phyloP scores from a whole-genome alignment of 306 rosid species.

The Ormosia semicastrata region DNA sequence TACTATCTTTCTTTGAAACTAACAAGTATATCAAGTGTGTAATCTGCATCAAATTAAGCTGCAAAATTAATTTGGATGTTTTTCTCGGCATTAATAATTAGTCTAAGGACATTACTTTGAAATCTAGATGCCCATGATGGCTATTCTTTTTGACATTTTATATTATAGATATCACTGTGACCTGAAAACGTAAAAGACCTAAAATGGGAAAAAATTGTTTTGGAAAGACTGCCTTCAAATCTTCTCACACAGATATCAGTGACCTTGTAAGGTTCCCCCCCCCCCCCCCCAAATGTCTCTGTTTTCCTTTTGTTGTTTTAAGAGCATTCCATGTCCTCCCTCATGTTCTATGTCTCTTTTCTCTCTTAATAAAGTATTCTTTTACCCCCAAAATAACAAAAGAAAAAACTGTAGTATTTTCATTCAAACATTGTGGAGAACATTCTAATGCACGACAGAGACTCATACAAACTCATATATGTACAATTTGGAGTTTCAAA shows the following conservation, averaged over 20 bases:
- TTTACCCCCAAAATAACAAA: not conserved
- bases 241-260: conserved; percentile 1
- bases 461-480: conserved; percentile 3
- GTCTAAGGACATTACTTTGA: conserved; percentile 10
- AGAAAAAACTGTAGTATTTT: not conserved
- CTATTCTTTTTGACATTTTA: not conserved
- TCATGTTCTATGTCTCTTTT: not conserved
- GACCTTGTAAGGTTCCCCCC: not conserved
- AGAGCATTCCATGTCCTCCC: not conserved
- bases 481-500: conserved; percentile 32
- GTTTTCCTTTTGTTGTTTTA: not conserved
- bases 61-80: conserved; percentile 15
- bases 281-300: not conserved
- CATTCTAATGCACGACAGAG: not conserved
- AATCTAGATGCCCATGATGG: conserved; percentile 6
- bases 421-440: not conserved
- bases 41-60: not conserved
- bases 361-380: not conserved
- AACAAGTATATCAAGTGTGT: not conserved
- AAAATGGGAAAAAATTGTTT: not conserved
- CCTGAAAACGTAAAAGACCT: not conserved
- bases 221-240: not conserved
- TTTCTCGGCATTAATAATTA: not conserved
- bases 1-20: not conserved
- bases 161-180: not conserved